Base-by-base conservation (phyloP, 129 eudicot species). In the Arctium lappa region DNA sequence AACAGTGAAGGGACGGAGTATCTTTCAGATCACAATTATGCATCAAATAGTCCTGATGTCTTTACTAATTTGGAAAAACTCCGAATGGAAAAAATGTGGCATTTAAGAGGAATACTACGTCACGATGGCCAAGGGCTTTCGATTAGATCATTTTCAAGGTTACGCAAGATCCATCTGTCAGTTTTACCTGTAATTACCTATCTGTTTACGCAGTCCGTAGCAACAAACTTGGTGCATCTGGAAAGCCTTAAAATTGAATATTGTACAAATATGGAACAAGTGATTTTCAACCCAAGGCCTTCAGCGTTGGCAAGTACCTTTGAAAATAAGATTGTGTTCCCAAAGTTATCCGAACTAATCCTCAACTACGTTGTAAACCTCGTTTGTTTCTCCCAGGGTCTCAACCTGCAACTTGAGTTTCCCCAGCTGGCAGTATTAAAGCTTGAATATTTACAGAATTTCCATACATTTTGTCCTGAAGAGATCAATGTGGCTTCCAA, bases 221-320 rank as follows among this genome's bases (percentile, higher is more conserved):
- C 82, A 68, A 85, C 7, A 18, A 80, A 81, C 27, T 85, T 85
- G 78, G 78, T 69, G 82, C 38, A 75, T 34, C 85, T 85, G 0
- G 82, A 85, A 80, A 80, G 88, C 74, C 85, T 85, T 85, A 73
- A 40, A 31, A 69, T 85, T 48, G 85, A 85, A 80, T 76, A 74
- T 40, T 80, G 88, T 36, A 50, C 69, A 4, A 80, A 38, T 15
- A 85, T 85, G 88, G 71, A 85, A 12, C 74, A 85, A 80, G 88
- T 85, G 8, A 80, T 85, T 53, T 22, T 48, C 50, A 80, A 74
- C 68, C 78, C 80, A 56, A 76, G 56, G 46, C 38, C 81, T 56
- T 80, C 85, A 13, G 63, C 39, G 16, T 22, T 29, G 29, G 74
- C 37, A 73, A 80, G 73, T 75, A 80, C 85, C 2, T 8, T 7